These are phyloP conservation scores for Candida coquimbonensis DNA, from an alignment of 805 yeast species.

Conservation along the genomic window DNA sequence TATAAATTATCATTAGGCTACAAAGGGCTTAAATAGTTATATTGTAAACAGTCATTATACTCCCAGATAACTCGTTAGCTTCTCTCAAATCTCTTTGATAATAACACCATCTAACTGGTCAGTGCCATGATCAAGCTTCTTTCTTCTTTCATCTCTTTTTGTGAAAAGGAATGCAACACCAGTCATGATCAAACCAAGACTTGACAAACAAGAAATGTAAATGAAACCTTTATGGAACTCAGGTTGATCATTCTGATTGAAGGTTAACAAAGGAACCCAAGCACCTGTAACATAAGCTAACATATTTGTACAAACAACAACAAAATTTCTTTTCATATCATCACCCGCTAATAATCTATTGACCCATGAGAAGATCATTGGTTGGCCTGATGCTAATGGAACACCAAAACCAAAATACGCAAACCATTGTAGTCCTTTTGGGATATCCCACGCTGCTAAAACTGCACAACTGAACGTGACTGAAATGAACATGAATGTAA, in stretches of 20 bases:
- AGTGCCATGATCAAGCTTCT: neutral
- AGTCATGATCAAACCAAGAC: slow-evolving; percentile 2
- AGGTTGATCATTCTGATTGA: slow-evolving; percentile 33
- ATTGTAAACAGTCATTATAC: no score
- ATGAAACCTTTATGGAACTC: slow-evolving; percentile 32
- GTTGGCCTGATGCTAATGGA: slow-evolving; percentile 48
- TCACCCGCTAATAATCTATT: slow-evolving; percentile 35
- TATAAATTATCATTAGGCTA: no score
- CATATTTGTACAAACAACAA: slow-evolving; percentile 35
- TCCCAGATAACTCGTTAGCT: no score
- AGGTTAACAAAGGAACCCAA: slow-evolving; percentile 35
- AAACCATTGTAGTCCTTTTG: slow-evolving; percentile 42
- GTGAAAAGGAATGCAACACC: neutral
- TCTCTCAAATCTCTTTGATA: neutral
- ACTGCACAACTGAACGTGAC: slow-evolving; percentile 36
- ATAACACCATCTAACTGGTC: neutral
- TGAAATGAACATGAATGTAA: slow-evolving; percentile 31
- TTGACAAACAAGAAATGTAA: slow-evolving; percentile 23
- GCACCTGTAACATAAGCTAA: slow-evolving; percentile 35
- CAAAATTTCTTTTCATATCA: slow-evolving; percentile 29
- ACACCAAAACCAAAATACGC: slow-evolving; percentile 41
- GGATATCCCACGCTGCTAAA: slow-evolving; percentile 43
- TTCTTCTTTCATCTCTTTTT: slow-evolving; percentile 1
- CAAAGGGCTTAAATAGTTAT: no score
- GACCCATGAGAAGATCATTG: slow-evolving; percentile 50